Conservation (phyloP, 2,329 filamentous ascomycete genomes). For the Claviceps africana region DNA sequence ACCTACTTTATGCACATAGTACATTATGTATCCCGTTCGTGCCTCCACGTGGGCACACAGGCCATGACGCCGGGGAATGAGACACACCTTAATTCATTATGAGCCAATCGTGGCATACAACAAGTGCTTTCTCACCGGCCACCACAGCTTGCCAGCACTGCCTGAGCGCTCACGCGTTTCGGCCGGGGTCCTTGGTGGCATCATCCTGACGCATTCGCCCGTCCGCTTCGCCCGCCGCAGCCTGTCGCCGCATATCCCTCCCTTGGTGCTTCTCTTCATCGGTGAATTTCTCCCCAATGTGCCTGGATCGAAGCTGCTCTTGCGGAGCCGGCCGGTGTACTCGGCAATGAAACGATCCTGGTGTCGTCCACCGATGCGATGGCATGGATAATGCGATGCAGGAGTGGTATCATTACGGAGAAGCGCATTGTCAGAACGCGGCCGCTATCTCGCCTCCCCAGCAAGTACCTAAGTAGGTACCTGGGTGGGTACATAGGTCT, state of each 20-base stretch:
- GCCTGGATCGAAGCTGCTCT: not conserved
- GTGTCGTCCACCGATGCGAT: not conserved
- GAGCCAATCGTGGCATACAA: slow-evolving; percentile 1
- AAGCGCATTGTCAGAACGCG: not conserved
- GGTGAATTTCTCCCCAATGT: not conserved
- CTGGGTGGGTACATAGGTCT: no score
- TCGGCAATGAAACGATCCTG: not conserved
- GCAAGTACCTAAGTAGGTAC: no score
- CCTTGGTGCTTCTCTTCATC: not conserved
- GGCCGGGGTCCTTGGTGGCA: not conserved
- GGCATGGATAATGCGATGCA: not conserved
- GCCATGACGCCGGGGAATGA: not conserved
- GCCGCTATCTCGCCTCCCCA: not conserved
- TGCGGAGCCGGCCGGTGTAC: not conserved
- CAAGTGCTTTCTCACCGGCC: not conserved
- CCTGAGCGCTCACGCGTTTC: not conserved
- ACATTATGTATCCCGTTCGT: not conserved
- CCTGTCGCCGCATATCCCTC: not conserved
- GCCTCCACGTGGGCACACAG: slow-evolving; percentile 4
- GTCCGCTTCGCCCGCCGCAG: not conserved
- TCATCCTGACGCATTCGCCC: slow-evolving; percentile 1
- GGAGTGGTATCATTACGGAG: not conserved
- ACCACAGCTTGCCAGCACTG: not conserved
- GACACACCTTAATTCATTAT: not conserved
- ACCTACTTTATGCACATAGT: no score